Conservation (phyloP, 1,139 yeast genomes). For the Lodderomyces metapsilosis region DNA sequence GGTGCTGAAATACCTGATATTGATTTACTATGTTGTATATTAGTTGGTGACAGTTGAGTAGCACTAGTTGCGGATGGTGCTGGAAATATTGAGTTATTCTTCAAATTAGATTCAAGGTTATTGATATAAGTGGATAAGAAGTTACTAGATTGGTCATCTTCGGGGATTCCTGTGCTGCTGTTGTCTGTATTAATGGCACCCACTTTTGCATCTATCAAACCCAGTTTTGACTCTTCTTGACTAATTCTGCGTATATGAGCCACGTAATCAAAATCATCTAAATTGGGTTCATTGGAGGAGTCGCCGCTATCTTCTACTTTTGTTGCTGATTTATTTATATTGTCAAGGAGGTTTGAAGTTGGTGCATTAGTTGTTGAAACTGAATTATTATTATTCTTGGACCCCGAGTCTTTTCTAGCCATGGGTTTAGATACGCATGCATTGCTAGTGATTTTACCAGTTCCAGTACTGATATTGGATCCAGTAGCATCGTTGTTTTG, state of each 20-base stretch:
- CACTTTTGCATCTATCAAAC: not conserved
- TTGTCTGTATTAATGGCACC: not conserved
- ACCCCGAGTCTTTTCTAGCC: constrained; percentile 6
- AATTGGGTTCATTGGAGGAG: constrained; percentile 23
- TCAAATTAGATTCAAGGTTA: constrained; percentile 38
- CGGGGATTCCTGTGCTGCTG: no score
- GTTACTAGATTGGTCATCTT: constrained; percentile 17
- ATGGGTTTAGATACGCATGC: constrained; percentile 7
- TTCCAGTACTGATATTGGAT: not conserved
- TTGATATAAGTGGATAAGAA: constrained; percentile 41
- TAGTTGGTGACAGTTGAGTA: constrained; percentile 13
- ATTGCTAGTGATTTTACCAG: not conserved
- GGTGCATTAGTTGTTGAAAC: not conserved
- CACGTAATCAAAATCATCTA: constrained; percentile 48
- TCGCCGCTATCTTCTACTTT: no score
- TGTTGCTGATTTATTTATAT: constrained; percentile 2
- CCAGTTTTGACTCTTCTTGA: constrained; percentile 33
- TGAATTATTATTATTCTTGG: not conserved
- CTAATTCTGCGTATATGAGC: constrained; percentile 46
- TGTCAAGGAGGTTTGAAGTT: not conserved
- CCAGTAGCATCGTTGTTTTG: not conserved
- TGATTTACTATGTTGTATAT: constrained; percentile 3
- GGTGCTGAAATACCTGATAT: constrained; percentile 7
- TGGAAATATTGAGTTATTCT: constrained; percentile 9
- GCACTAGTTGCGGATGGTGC: constrained; percentile 12